Conservation (phyloP, 169 alveolate genomes). For the Plasmodium fragile region DNA sequence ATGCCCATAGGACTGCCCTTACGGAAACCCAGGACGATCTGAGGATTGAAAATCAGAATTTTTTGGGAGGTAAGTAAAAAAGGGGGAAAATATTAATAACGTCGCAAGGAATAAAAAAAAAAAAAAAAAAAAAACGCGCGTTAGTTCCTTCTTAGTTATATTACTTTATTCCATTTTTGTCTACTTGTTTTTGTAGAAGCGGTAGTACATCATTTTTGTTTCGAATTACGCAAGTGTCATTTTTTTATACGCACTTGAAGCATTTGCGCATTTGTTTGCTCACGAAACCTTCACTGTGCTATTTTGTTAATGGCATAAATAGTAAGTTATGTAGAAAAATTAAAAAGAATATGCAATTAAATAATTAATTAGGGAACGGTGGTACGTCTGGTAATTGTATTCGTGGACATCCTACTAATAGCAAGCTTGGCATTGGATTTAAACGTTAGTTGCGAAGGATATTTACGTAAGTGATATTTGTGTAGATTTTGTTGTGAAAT, state of each 20-base stretch:
- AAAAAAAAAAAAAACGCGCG: not conserved
- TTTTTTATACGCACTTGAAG: not conserved
- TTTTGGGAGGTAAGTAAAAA: conserved; percentile 50
- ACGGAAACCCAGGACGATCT: not conserved
- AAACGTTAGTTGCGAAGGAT: conserved; percentile 60
- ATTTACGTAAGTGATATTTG: conserved; percentile 32
- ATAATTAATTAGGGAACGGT: conserved; percentile 40
- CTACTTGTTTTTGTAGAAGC: conserved; percentile 25
- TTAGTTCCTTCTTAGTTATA: not conserved
- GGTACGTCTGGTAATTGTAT: conserved; percentile 26
- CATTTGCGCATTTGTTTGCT: not conserved
- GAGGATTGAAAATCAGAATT: conserved; percentile 26
- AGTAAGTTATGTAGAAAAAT: not conserved
- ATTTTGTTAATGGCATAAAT: conserved; percentile 10
- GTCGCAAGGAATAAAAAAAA: not conserved
- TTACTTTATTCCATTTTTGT: not conserved
- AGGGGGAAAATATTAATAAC: not conserved
- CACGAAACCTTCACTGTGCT: not conserved
- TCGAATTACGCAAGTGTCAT: not conserved
- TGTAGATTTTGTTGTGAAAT: not conserved
- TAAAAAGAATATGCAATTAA: conserved; percentile 5
- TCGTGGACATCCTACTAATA: conserved; percentile 50
- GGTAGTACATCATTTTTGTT: conserved; percentile 22
- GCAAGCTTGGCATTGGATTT: conserved; percentile 26
- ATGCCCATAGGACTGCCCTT: not conserved